A percentile compares a stretch with the other conserved stretches of the same genome.
Conservation (phyloP, 352 stramenopile genomes). For the Pythium sukuiense region DNA sequence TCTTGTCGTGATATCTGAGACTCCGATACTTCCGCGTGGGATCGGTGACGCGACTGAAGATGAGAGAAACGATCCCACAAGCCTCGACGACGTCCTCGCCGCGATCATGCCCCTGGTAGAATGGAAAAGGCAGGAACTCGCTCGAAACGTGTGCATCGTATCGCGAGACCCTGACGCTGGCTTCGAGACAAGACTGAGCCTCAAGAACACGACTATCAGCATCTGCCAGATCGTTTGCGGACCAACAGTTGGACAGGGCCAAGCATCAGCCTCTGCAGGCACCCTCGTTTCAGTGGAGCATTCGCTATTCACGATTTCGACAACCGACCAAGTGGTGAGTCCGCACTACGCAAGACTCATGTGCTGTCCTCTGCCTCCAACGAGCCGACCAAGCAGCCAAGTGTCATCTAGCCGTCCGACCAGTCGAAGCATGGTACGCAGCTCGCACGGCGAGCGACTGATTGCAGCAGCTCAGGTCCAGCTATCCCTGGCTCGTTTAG, state of each 20-base stretch:
- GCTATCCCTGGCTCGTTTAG: background rate
- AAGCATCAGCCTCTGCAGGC: background rate
- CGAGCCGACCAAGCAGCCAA: conserved; percentile 11
- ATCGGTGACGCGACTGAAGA: background rate
- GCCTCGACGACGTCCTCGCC: background rate
- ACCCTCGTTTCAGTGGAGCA: background rate
- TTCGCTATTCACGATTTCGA: background rate
- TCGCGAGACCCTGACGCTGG: background rate
- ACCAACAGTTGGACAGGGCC: background rate
- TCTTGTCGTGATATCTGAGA: conserved; percentile 3
- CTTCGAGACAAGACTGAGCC: conserved; percentile 14
- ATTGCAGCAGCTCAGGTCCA: background rate
- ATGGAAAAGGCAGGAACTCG: conserved; percentile 11
- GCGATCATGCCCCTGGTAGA: background rate
- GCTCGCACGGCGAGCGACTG: conserved; percentile 1
- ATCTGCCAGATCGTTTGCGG: conserved; percentile 48
- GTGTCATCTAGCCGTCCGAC: conserved; percentile 10
- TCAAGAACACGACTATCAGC: conserved; percentile 40
- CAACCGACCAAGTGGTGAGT: background rate
- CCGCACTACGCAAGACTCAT: conserved; percentile 8
- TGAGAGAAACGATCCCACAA: background rate
- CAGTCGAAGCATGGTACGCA: conserved; percentile 1
- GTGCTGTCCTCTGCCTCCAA: background rate
- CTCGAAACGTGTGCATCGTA: conserved; percentile 13
- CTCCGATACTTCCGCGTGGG: background rate